phyloP scores from a whole-genome alignment of 805 yeast species.

The Starmerella floricola region DNA sequence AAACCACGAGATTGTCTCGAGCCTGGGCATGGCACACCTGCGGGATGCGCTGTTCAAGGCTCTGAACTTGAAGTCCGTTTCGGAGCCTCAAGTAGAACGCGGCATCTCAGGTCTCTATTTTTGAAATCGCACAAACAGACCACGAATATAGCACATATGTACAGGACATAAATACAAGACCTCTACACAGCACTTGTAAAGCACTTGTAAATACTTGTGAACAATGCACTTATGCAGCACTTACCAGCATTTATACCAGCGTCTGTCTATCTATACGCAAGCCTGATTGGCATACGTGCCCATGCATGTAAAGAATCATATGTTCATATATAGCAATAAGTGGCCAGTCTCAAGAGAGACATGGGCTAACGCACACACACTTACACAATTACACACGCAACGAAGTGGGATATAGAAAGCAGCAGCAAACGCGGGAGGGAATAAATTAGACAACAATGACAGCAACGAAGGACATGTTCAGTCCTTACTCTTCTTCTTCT shows the following conservation, averaged over 20 bases:
- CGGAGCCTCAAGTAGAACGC: constrained; percentile 4
- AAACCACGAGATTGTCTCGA: constrained; percentile 25
- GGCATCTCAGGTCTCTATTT: constrained; percentile 18
- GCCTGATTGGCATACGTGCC: too few relatives aligned
- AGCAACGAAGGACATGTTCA: constrained; percentile 9
- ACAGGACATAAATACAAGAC: too few relatives aligned
- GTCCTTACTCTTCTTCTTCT: constrained; percentile 41
- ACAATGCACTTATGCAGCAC: too few relatives aligned
- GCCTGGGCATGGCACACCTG: constrained; percentile 7
- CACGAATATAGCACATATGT: not conserved
- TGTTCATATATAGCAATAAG: too few relatives aligned
- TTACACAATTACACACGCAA: not conserved
- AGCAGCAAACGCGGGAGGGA: not conserved
- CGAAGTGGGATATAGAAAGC: not conserved
- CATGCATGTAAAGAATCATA: too few relatives aligned
- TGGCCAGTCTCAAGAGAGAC: too few relatives aligned
- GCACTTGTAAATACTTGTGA: too few relatives aligned
- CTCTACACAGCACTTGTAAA: too few relatives aligned
- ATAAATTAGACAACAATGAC: constrained; percentile 1
- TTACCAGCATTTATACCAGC: too few relatives aligned
- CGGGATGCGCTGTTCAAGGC: constrained; percentile 5
- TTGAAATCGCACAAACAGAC: constrained; percentile 1
- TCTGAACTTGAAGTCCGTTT: constrained; percentile 3
- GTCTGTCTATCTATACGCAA: too few relatives aligned
- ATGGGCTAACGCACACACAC: too few relatives aligned